Evolutionary conservation across 2,329 filamentous ascomycete genomes (phyloP), one percentile per base, ranked within the genome.

Genomic region (Xylariaceae sp.): DNA sequence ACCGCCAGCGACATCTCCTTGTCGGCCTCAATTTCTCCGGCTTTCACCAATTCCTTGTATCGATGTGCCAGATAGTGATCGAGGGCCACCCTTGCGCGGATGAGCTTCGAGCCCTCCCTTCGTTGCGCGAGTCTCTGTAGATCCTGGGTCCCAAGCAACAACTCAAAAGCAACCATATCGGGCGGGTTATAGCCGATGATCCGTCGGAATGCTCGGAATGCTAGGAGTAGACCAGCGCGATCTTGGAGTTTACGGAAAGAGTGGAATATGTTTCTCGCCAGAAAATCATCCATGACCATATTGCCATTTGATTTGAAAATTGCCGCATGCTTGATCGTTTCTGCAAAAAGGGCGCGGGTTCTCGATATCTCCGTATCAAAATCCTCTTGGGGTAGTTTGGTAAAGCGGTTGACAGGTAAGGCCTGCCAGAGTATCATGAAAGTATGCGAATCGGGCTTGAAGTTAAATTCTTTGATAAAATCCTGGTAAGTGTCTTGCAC

Each of bases 391-490:
- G 68, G 52, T 54, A 75, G 29, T n/a, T 64, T 55, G 49, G 73
- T 69, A 12, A 76, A 67, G 3, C 77, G 74, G 67, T 82, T 83
- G 60, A 79, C 69, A 3, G 72, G 72, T 31, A 83, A 71, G 7
- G 79, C 74, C 67, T 80, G 79, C 84, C 85, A 90, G 11, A 89
- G 78, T 12, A 80, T 79, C 57, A 82, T 78, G 66, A 86, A 89
- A 1, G 86, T 89, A 69, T 86, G 80, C 0, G 84, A 75, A 60
- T 89, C 85, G 0, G 86, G 85, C 48, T 74, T 70, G 41, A 87
- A 67, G 34, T 70, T 72, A 37, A 73, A 71, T 30, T 76, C 70
- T 7, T 69, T 61, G 32, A 80, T 77, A 65, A 89, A 77, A 19
- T 72, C 68, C 7, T 72, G 67, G 68, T 84, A 89, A 32, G 84